These are phyloP conservation scores for Metarhizium robertsii DNA, from an alignment of 2,329 filamentous ascomycete genomes.

Conservation along the genomic window DNA sequence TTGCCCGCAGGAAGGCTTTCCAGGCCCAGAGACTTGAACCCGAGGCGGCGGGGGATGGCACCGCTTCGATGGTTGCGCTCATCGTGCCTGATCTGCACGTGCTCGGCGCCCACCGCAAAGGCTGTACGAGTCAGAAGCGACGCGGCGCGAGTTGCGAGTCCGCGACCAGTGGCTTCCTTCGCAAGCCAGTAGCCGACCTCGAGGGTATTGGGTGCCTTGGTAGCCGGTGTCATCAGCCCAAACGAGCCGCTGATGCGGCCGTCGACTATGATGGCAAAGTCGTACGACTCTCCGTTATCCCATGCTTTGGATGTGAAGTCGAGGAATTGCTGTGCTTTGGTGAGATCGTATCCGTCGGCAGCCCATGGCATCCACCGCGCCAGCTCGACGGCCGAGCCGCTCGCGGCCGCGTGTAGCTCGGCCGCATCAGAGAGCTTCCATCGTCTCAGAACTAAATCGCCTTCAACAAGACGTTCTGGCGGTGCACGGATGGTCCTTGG, in stretches of 20 bases:
- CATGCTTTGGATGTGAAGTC: constrained; percentile 3
- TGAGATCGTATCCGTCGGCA: constrained; percentile 6
- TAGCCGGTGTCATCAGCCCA: constrained; percentile 6
- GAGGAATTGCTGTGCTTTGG: constrained; percentile 7
- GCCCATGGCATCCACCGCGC: constrained; percentile 12
- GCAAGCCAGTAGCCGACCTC: constrained; percentile 14
- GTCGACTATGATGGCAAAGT: constrained; percentile 9
- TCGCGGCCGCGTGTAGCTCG: constrained; percentile 5
- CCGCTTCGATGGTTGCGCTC: constrained; percentile 8
- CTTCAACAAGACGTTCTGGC: constrained; percentile 8
- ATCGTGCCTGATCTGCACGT: constrained; percentile 10
- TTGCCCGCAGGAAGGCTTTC: neutral
- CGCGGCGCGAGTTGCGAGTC: constrained; percentile 9
- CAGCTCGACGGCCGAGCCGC: constrained; percentile 8
- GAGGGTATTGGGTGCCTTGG: neutral
- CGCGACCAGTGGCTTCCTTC: constrained; percentile 9
- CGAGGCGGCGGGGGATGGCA: constrained; percentile 6
- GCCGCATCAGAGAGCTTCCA: constrained; percentile 8
- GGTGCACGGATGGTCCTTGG: neutral
- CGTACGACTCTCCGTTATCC: constrained; percentile 5
- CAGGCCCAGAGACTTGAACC: constrained; percentile 1
- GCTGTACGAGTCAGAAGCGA: constrained; percentile 7
- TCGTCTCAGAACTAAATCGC: constrained; percentile 7
- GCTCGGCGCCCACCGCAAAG: constrained; percentile 8
- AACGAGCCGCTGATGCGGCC: constrained; percentile 6